A percentile compares a stretch with the other conserved stretches of the same genome.
phyloP scores from a whole-genome alignment of 2,329 filamentous ascomycete species.

The Pestalotiopsis sp. region DNA sequence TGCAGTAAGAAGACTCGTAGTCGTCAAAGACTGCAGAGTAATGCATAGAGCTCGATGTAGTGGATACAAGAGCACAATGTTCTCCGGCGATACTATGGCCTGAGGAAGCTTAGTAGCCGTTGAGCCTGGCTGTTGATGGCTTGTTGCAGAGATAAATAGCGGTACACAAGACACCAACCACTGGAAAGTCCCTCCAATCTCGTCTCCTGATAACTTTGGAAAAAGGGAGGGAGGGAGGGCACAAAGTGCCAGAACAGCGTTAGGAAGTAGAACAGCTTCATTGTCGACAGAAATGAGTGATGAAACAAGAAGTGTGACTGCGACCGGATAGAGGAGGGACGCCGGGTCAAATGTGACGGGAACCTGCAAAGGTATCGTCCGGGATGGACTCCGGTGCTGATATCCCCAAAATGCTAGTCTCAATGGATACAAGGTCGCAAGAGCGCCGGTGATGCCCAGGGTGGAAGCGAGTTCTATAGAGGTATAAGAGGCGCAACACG shows the following conservation, averaged over 20 bases:
- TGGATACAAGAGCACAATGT: conserved; percentile 72
- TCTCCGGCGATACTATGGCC: conserved; percentile 54
- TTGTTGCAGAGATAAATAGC: conserved; percentile 51
- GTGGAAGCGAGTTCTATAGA: conserved; percentile 45
- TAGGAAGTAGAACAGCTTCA: conserved; percentile 69
- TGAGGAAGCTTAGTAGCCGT: conserved; percentile 23
- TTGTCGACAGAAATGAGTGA: conserved; percentile 70
- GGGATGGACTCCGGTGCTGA: conserved; percentile 39
- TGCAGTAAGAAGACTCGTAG: conserved; percentile 82
- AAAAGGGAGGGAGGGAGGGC: conserved; percentile 75
- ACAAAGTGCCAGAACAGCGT: conserved; percentile 79
- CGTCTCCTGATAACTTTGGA: conserved; percentile 60
- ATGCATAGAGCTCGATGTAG: conserved; percentile 78
- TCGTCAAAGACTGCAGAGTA: conserved; percentile 79
- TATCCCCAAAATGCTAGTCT: conserved; percentile 56
- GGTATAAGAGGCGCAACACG: conserved; percentile 19
- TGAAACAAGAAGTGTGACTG: conserved; percentile 76
- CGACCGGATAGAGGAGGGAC: conserved; percentile 82
- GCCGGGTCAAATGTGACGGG: conserved; percentile 87
- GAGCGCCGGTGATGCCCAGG: conserved; percentile 33
- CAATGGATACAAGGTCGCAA: conserved; percentile 61
- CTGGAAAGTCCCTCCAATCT: conserved; percentile 69
- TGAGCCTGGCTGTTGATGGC: conserved; percentile 20
- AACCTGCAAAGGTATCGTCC: conserved; percentile 50
- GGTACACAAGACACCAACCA: conserved; percentile 80